A percentile compares a stretch with the other conserved stretches of the same genome.
phyloP scores from a whole-genome alignment of 345 rosid species.

The Euphorbia tirucalli region DNA sequence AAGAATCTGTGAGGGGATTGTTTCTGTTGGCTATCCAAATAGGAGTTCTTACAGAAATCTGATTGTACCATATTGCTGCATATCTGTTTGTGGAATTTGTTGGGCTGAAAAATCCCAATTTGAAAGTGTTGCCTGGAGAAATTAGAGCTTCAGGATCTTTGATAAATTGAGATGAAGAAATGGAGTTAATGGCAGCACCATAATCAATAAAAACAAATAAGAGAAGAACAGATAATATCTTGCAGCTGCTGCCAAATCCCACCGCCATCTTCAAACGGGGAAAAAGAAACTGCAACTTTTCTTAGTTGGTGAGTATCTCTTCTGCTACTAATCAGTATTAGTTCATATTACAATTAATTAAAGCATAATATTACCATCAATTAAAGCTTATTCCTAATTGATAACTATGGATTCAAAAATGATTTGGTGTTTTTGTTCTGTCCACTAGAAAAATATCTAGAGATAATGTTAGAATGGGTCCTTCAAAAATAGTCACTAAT shows the following conservation, averaged over 20 bases:
- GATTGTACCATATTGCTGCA: conserved; percentile 13
- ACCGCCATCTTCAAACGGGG: background rate
- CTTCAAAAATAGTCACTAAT: no score
- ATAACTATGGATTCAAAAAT: no score
- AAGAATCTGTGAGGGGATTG: conserved; percentile 19
- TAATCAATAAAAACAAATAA: background rate
- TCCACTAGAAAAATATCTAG: no score
- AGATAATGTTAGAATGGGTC: no score
- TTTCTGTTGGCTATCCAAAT: conserved; percentile 20
- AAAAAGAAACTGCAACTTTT: background rate
- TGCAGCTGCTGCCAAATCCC: no score
- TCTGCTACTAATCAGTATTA: no score
- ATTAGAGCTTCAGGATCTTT: conserved; percentile 10
- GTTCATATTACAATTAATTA: no score
- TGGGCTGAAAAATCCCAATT: conserved; percentile 17
- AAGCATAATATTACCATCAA: no score
- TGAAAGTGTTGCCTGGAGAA: background rate
- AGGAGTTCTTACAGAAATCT: background rate
- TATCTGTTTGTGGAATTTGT: conserved; percentile 3
- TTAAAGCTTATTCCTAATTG: no score
- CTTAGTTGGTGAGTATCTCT: no score
- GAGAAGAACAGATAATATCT: background rate
- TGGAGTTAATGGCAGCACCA: background rate
- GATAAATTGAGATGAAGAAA: background rate
- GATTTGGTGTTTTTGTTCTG: no score